Evolutionary conservation across 306 rosid species (phyloP).

Genomic region (Sesbania bispinosa): DNA sequence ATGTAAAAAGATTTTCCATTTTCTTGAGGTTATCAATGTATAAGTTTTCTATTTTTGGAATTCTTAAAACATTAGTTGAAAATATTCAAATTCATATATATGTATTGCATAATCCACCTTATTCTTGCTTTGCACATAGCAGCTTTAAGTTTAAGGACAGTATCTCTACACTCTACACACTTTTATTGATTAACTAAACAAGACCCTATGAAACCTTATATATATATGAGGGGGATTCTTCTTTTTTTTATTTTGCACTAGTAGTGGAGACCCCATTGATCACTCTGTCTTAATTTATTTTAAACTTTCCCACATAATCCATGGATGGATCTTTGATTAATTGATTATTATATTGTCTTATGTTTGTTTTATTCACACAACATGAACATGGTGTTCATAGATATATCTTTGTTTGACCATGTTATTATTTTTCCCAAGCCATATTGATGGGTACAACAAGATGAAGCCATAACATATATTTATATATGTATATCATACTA

Average conservation of each 20-base stretch:
- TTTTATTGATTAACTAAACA: constrained; percentile 18
- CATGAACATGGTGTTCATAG: constrained; percentile 6
- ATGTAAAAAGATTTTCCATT: constrained; percentile 14
- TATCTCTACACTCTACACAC: not conserved
- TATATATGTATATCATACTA: not conserved
- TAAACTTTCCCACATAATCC: constrained; percentile 15
- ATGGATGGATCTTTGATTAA: constrained; percentile 10
- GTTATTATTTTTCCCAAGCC: not conserved
- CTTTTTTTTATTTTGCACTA: no score
- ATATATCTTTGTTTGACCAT: constrained; percentile 18
- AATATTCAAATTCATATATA: no score
- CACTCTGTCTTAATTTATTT: constrained; percentile 14
- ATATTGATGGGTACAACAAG: no score
- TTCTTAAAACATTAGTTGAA: no score
- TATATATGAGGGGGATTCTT: no score
- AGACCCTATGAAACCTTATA: no score
- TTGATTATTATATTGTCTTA: constrained; percentile 1
- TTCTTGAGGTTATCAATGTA: no score
- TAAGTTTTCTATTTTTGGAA: constrained; percentile 2
- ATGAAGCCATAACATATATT: not conserved
- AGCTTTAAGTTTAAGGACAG: not conserved
- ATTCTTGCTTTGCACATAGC: constrained; percentile 15
- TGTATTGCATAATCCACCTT: no score
- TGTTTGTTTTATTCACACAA: constrained; percentile 27
- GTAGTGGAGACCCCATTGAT: constrained; percentile 23